Conservation (phyloP, 1,139 yeast genomes). For the Yamadazyma atmosphaerica region DNA sequence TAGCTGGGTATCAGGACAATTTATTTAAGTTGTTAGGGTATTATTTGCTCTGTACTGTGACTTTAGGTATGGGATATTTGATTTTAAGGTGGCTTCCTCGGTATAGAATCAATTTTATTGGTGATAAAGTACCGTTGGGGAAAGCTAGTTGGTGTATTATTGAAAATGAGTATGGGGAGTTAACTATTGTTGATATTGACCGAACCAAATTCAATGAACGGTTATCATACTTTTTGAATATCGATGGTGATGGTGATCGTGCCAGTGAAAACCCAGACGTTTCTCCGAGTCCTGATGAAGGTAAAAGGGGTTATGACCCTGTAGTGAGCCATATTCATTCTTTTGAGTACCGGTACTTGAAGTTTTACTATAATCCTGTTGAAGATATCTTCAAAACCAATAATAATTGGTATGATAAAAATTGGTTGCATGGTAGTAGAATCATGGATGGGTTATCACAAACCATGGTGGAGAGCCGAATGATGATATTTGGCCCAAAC, state of each 20-base stretch:
- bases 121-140: constrained; percentile 67
- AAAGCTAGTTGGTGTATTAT: constrained; percentile 90
- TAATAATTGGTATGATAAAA: constrained; percentile 78
- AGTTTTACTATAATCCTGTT: constrained; percentile 77
- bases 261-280: neutral
- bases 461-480: constrained; percentile 66
- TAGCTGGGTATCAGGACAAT: constrained; percentile 80
- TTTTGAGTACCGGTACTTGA: constrained; percentile 81
- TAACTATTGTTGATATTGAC: constrained; percentile 56
- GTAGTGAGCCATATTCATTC: constrained; percentile 67
- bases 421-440: constrained; percentile 64
- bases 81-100: constrained; percentile 84
- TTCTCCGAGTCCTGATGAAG: constrained; percentile 12
- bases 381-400: constrained; percentile 86
- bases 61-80: constrained; percentile 74
- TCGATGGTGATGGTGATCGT: constrained; percentile 15
- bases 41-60: constrained; percentile 52
- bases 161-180: constrained; percentile 91
- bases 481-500: constrained; percentile 74
- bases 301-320: constrained; percentile 46
- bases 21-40: constrained; percentile 48
- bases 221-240: constrained; percentile 63
- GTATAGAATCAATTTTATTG: constrained; percentile 67
- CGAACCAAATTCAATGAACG: constrained; percentile 68
- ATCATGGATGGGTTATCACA: constrained; percentile 74